Base-by-base conservation (phyloP, 1,284 basidiomycete genomes). In the Cryptococcus floricola region DNA sequence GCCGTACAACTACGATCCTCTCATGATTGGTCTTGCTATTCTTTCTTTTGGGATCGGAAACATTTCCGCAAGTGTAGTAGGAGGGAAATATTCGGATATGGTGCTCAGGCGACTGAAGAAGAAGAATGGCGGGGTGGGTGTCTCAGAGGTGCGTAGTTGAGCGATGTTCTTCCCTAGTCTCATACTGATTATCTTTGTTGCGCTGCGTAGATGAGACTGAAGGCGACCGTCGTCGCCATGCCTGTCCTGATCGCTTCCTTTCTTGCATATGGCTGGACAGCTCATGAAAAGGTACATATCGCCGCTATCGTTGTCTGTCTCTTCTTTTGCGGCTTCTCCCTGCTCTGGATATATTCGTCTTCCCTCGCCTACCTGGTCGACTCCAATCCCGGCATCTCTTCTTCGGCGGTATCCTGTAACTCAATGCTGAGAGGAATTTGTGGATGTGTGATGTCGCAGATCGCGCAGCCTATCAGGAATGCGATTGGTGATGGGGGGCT, bases 241-340 rank as follows among this genome's bases (percentile, higher is more conserved):
- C 70, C 70, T 5, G 39, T 79, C 52, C 54, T 77, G 25, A 61
- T 77, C 31, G 62, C 81, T 0, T 80, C 80, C 9, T 81, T 86
- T 53, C 67, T 89, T 37, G 85, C 81, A 0, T 91, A 89, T 67
- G 91, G 83, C 2, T 94, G 91, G 91, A 80, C 86, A 5, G 83
- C 81, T 44, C 74, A 89, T 57, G 72, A 84, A 53, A 84, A 84
- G 51, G 67, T 66, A 8, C 80, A 86, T 67, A 79, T 91, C 41
- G 82, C 70, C 74, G 83, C 82, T 1, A 79, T 83, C 2, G 80
- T 84, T 31, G 76, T 84, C 25, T 81, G 81, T 16, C 76, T 86
- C 5, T 81, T 82, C 60, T 70, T 84, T 34, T 82, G 82, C 3
- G 89, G 88, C 14, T 86, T 90, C 69, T 82, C 85, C 59, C 80